These are phyloP conservation scores for Dactylorhiza incarnata DNA, from an alignment of 106 monocot genomes.

Conservation along the genomic window DNA sequence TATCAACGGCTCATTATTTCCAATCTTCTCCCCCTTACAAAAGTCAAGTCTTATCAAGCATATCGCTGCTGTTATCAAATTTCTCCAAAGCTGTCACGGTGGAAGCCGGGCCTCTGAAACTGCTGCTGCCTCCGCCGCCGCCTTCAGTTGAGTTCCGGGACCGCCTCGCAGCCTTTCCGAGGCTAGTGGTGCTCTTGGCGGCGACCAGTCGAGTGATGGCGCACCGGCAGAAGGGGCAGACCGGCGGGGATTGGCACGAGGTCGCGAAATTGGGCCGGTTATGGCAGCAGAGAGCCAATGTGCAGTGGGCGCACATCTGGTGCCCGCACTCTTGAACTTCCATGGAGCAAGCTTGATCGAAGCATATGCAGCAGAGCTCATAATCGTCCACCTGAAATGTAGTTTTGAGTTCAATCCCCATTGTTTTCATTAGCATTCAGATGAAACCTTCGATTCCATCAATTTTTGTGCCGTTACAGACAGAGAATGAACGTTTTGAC, in stretches of 20 bases:
- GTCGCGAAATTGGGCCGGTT: conserved; percentile 38
- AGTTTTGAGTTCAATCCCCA: no score
- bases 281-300: conserved; percentile 50
- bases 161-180: conserved; percentile 11
- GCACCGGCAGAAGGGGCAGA: conserved; percentile 65
- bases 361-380: conserved; percentile 58
- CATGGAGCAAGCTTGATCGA: conserved; percentile 49
- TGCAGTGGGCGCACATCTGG: conserved; percentile 59
- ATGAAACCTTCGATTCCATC: no score
- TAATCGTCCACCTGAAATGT: conserved; percentile 28
- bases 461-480: no score
- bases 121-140: conserved; percentile 38
- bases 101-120: conserved; percentile 49
- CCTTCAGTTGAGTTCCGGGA: conserved; percentile 34
- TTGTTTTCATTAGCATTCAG: no score
- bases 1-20: not conserved
- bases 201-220: conserved; percentile 32
- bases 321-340: conserved; percentile 26
- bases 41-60: conserved; percentile 35
- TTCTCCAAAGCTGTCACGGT: conserved; percentile 30
- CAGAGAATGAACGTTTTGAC: no score
- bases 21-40: not conserved
- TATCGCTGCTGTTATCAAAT: conserved; percentile 24
- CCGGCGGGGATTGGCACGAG: conserved; percentile 13
- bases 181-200: conserved; percentile 9